Percentiles rank a stretch among this genome's conserved stretches.
These are phyloP conservation scores for Aspergillus ruber DNA, from an alignment of 2,329 filamentous ascomycete species.

Conservation along the genomic window DNA sequence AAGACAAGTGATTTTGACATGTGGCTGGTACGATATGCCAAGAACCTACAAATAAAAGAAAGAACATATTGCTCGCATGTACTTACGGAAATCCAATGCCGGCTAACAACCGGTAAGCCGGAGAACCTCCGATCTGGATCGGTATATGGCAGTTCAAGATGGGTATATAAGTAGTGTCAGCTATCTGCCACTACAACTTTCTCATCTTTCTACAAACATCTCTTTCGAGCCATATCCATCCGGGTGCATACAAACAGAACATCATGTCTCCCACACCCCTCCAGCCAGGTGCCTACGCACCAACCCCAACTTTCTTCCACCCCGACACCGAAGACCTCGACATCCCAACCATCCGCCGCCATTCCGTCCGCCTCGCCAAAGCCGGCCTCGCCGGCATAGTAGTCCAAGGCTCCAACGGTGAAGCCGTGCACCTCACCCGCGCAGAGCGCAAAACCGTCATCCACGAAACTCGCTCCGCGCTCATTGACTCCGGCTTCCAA, in stretches of 20 bases:
- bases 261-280: conserved; percentile 49
- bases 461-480: conserved; percentile 68
- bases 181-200: too few relatives aligned
- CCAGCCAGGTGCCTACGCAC: conserved; percentile 77
- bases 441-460: conserved; percentile 72
- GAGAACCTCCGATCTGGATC: too few relatives aligned
- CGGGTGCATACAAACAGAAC: conserved; percentile 1
- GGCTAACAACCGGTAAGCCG: too few relatives aligned
- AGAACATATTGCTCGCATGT: too few relatives aligned
- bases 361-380: conserved; percentile 69
- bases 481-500: conserved; percentile 71
- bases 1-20: too few relatives aligned
- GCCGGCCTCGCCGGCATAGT: conserved; percentile 76
- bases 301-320: conserved; percentile 87
- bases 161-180: too few relatives aligned
- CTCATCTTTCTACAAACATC: too few relatives aligned
- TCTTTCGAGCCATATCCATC: too few relatives aligned
- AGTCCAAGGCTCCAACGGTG: conserved; percentile 84
- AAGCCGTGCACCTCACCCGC: conserved; percentile 75
- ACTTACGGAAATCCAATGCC: too few relatives aligned
- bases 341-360: conserved; percentile 69
- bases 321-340: conserved; percentile 78
- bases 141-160: too few relatives aligned
- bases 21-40: too few relatives aligned
- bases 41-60: too few relatives aligned